Conservation (phyloP, 176 grass and related monocot genomes). For the Ananas comosus region DNA sequence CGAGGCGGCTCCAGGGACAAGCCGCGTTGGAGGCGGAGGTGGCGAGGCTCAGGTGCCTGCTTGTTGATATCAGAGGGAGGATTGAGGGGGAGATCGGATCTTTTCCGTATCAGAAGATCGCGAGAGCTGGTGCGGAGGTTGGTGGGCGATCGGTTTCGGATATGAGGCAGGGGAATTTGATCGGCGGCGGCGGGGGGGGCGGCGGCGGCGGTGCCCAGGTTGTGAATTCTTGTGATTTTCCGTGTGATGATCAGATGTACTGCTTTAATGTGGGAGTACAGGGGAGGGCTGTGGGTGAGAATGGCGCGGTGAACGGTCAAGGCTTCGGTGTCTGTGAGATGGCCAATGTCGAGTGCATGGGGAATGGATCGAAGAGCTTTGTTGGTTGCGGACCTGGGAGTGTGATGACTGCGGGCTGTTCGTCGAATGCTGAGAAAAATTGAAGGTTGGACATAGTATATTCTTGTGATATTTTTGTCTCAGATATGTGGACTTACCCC, state of each 20-base stretch:
- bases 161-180: constrained; percentile 24
- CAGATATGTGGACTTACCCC: too few relatives aligned
- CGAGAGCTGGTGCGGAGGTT: not conserved
- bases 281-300: constrained; percentile 11
- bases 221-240: constrained; percentile 72
- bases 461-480: not conserved
- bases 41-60: constrained; percentile 54
- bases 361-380: not conserved
- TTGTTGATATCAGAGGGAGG: constrained; percentile 61
- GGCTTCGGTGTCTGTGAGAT: constrained; percentile 13
- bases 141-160: constrained; percentile 9
- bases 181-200: constrained; percentile 19
- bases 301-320: constrained; percentile 1
- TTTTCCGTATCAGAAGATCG: constrained; percentile 37
- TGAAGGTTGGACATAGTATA: not conserved
- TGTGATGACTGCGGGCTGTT: constrained; percentile 1
- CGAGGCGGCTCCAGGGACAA: constrained; percentile 50
- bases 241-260: constrained; percentile 65
- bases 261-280: constrained; percentile 38
- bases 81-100: constrained; percentile 60
- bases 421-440: not conserved
- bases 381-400: not conserved
- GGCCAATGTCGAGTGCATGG: constrained; percentile 1
- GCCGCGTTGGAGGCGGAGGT: constrained; percentile 58
- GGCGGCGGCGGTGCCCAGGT: constrained; percentile 29